phyloP scores from a whole-genome alignment of 345 rosid genomes.

The Eucalyptus globulus region DNA sequence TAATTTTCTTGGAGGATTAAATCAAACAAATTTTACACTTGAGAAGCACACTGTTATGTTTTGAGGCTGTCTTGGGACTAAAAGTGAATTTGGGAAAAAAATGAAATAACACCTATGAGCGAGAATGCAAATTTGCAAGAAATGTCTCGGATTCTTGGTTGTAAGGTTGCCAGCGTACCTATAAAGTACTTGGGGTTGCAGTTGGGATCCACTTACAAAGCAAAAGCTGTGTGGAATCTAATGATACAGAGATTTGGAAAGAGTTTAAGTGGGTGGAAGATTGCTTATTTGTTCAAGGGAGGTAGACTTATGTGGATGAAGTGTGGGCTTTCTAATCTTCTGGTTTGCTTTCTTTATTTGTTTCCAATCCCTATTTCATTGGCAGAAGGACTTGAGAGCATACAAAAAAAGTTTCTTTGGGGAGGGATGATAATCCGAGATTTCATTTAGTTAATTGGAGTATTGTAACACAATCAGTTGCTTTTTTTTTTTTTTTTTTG shows the following conservation, averaged over 20 bases:
- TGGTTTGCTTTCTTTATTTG: neutral
- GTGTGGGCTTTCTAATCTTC: neutral
- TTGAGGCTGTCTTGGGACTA: neutral
- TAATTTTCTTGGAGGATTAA: neutral
- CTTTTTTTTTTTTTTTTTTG: no score
- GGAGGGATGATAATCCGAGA: neutral
- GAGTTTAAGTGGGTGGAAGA: neutral
- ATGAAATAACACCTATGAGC: accelerated
- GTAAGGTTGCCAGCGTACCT: neutral
- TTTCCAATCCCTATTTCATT: neutral
- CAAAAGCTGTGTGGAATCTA: neutral
- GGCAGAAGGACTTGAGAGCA: neutral
- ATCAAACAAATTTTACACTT: neutral
- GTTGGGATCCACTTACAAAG: neutral
- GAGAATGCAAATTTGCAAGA: neutral
- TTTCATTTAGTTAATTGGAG: neutral
- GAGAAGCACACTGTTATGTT: neutral
- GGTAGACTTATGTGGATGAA: neutral
- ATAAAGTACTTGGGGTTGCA: neutral
- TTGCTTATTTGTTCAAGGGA: neutral
- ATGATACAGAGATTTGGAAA: neutral
- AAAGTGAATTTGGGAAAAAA: neutral
- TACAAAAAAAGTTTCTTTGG: neutral
- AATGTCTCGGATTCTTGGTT: neutral
- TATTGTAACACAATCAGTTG: neutral